Evolutionary conservation across 768 basidiomycete species (phyloP).

Genomic region (Pholiota conissans): DNA sequence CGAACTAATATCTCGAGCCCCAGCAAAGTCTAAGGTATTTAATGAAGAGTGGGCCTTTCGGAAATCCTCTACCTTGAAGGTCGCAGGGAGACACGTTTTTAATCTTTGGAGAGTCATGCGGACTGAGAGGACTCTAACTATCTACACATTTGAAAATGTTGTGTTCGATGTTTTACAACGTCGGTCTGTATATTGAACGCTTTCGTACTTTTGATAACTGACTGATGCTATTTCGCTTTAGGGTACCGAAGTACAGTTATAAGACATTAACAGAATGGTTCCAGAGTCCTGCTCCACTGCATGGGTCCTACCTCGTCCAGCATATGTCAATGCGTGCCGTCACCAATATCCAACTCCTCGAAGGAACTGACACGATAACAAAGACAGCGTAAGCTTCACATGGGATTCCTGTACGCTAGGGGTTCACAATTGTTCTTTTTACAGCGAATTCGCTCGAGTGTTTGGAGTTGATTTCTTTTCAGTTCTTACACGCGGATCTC

Average conservation of each 20-base stretch:
- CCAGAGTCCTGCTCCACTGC: constrained; percentile 54
- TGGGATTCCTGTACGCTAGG: neutral
- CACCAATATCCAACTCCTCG: constrained; percentile 78
- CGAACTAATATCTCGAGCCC: constrained; percentile 77
- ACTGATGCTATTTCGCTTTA: constrained; percentile 23
- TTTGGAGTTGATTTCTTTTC: constrained; percentile 98
- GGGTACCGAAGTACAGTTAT: constrained; percentile 74
- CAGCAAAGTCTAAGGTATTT: constrained; percentile 37
- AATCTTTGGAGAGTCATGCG: constrained; percentile 94
- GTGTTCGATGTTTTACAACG: constrained; percentile 76
- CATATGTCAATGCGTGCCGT: constrained; percentile 67
- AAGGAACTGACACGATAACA: constrained; percentile 77
- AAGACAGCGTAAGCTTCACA: constrained; percentile 78
- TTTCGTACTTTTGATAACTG: neutral
- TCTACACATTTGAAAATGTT: constrained; percentile 89
- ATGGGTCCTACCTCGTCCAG: constrained; percentile 52
- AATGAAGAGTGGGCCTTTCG: constrained; percentile 69
- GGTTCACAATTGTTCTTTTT: neutral
- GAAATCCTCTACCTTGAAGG: constrained; percentile 80
- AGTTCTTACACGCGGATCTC: constrained; percentile 91
- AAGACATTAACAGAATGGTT: constrained; percentile 70
- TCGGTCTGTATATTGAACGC: constrained; percentile 50
- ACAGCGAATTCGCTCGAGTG: constrained; percentile 93
- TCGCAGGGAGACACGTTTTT: constrained; percentile 86
- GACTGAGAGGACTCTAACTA: constrained; percentile 72